Percentiles rank a stretch among this genome's conserved stretches.
Evolutionary conservation across 2,329 filamentous ascomycete genomes (phyloP).

Genomic region (Acarospora socialis): DNA sequence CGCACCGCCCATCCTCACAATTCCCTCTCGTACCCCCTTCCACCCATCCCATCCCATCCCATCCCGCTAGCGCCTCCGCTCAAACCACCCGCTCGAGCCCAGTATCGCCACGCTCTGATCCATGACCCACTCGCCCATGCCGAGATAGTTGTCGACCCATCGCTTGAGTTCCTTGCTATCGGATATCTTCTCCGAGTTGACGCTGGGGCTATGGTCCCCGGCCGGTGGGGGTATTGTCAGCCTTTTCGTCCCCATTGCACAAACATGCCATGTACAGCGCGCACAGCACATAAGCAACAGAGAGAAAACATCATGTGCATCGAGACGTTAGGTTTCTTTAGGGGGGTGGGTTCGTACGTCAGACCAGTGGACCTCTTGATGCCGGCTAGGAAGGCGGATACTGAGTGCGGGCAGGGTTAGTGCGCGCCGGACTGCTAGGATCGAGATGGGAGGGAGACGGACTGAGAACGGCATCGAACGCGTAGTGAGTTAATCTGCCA

Average conservation of each 20-base stretch:
- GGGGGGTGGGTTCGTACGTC: slow-evolving; percentile 47
- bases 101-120: slow-evolving; percentile 90
- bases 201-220: slow-evolving; percentile 50
- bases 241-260: slow-evolving; percentile 13
- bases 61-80: slow-evolving; percentile 57
- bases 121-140: slow-evolving; percentile 95
- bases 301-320: no score
- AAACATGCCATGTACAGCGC: no score
- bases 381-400: slow-evolving; percentile 91
- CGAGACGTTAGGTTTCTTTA: no score
- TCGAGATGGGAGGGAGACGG: slow-evolving; percentile 26
- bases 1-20: neutral
- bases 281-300: no score
- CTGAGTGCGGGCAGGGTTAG: slow-evolving; percentile 29
- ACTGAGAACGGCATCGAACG: slow-evolving; percentile 89
- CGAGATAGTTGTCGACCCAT: slow-evolving; percentile 89
- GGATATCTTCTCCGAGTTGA: slow-evolving; percentile 73
- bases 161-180: slow-evolving; percentile 71
- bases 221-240: slow-evolving; percentile 33
- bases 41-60: neutral
- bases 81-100: slow-evolving; percentile 77
- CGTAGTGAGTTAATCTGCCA: slow-evolving; percentile 84
- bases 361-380: slow-evolving; percentile 95
- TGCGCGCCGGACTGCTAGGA: neutral
- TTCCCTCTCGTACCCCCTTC: neutral